Percentiles rank a stretch among this genome's conserved stretches.
phyloP scores from a whole-genome alignment of 2,329 filamentous ascomycete genomes.

The Colletotrichum sublineola region DNA sequence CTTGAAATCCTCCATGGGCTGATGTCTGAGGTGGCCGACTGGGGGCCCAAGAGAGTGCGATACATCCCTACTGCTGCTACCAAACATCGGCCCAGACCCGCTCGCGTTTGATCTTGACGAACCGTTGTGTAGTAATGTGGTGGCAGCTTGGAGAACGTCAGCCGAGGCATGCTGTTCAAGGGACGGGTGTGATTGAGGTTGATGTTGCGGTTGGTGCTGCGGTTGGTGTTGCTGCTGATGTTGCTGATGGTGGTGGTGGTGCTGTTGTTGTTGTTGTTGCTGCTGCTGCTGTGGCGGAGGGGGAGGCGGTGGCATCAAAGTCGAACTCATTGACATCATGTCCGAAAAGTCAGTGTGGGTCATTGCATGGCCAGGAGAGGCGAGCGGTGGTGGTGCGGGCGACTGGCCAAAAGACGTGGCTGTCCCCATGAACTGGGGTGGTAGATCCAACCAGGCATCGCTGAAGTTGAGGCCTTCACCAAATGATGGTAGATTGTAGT shows the following conservation, averaged over 20 bases:
- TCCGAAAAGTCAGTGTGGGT: conserved; percentile 46
- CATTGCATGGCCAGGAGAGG: conserved; percentile 47
- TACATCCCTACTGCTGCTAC: conserved; percentile 25
- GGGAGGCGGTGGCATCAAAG: conserved; percentile 54
- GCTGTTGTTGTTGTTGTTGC: conserved; percentile 46
- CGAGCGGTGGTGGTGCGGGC: conserved; percentile 54
- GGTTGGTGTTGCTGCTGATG: conserved; percentile 48
- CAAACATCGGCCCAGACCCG: conserved; percentile 41
- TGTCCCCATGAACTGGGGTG: conserved; percentile 75
- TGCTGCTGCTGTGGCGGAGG: conserved; percentile 49
- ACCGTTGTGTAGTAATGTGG: conserved; percentile 62
- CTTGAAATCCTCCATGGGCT: conserved; percentile 58
- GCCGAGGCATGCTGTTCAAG: conserved; percentile 55
- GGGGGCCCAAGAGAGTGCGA: conserved; percentile 49
- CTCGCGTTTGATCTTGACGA: conserved; percentile 47
- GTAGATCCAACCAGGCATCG: conserved; percentile 69
- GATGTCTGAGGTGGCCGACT: conserved; percentile 58
- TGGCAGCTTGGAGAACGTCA: conserved; percentile 71
- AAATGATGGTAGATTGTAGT: conserved; percentile 63
- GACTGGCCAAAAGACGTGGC: conserved; percentile 71
- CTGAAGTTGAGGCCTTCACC: conserved; percentile 65
- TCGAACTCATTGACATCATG: conserved; percentile 49
- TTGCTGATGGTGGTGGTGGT: conserved; percentile 46
- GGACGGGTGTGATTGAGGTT: conserved; percentile 39
- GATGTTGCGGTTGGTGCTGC: conserved; percentile 46